phyloP scores from a whole-genome alignment of 345 rosid species.

The Aethionema arabicum region DNA sequence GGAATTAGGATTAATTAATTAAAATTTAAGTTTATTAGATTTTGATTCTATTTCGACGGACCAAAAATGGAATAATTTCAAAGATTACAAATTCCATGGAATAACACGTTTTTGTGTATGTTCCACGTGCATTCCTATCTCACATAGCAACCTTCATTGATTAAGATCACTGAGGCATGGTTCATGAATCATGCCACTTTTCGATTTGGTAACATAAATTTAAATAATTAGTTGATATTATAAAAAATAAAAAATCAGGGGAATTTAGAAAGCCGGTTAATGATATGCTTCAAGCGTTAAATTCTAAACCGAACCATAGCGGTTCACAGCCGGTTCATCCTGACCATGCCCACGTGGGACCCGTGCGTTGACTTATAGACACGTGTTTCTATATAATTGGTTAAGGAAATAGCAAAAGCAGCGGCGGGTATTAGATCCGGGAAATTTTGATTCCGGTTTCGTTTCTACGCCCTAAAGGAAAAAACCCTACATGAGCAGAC shows the following conservation, averaged over 20 bases:
- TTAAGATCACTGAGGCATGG: no score
- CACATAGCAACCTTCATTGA: conserved; percentile 27
- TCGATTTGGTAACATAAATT: no score
- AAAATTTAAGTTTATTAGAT: no score
- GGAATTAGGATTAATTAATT: no score
- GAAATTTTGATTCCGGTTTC: conserved; percentile 23
- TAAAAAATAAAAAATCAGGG: no score
- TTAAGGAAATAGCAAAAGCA: background rate
- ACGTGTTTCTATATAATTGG: conserved; percentile 10
- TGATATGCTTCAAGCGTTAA: no score
- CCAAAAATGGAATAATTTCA: background rate
- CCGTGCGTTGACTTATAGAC: background rate
- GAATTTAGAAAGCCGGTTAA: no score
- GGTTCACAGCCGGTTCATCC: background rate
- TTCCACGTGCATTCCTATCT: conserved; percentile 25
- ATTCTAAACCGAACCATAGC: background rate
- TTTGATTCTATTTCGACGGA: conserved; percentile 1
- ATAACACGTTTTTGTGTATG: conserved; percentile 19
- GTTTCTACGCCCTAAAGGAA: conserved; percentile 23
- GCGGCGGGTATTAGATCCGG: conserved; percentile 24
- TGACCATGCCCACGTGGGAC: conserved; percentile 16
- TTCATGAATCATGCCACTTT: no score
- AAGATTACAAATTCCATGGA: conserved; percentile 21
- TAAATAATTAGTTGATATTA: no score
- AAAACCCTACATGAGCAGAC: conserved; percentile 30